Evolutionary conservation across 352 stramenopile species (phyloP), one percentile per base, ranked within the genome.

Genomic region (Thraustochytrium striatum): DNA sequence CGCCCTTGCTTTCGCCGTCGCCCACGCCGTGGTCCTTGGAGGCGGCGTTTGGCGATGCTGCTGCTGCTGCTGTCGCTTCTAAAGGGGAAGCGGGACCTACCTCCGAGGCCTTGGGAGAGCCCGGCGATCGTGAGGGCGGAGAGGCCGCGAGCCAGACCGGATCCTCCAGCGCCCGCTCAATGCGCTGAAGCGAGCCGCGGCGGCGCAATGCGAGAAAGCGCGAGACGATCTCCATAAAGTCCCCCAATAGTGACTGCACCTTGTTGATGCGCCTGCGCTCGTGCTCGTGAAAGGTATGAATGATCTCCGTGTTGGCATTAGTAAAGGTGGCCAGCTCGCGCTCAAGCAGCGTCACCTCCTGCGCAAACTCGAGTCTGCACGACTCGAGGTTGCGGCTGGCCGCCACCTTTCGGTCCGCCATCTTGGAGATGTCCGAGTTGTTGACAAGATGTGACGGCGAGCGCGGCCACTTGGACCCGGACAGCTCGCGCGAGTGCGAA

Each of bases 311-410:
- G 47, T 75, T 75, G n/a, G 41, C 65, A 21, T 75, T 38, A 3
- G 65, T 75, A 43, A 75, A 75, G 25, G 33, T 75, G 3, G 44
- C 68, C 0, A 75, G 41, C 39, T 75, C 65, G 5, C 65, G 65
- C 25, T 30, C 50, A 39, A 75, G 47, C 9, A 43, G 39, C 8
- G 65, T 43, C 8, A 75, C 65, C 21, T 75, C 65, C 50, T 75
- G 65, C 11, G 65, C 65, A 5, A 75, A 75, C 16, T 75, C 30
- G 3, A 75, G 39, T 9, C 65, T 21, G 11, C 30, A 30, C 21
- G 65, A 30, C 19, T 50, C 0, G 33, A 75, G 25, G 5, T 5
- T 70, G 32, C 65, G 65, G 9, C 50, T 75, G 11, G 65, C 52
- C 0, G 65, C 65, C 9, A 75, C 41, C 52, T 75, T 75, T 1